Conservation (phyloP, 371 early-diverging fungal species). For the Mortierella polycephala region DNA sequence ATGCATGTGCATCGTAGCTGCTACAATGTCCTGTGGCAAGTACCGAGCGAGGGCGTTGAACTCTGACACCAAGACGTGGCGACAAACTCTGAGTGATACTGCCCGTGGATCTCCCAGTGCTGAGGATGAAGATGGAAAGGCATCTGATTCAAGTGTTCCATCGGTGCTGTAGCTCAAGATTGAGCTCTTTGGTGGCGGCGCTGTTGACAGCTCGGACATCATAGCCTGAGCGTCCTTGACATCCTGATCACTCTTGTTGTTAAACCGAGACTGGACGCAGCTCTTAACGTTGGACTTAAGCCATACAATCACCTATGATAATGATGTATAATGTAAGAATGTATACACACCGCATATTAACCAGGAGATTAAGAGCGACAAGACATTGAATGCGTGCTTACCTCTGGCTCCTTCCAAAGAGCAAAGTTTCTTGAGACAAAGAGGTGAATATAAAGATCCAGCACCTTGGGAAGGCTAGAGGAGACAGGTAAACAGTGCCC, state of each 20-base stretch:
- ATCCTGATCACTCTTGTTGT: slow-evolving; percentile 24
- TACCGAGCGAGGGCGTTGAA: slow-evolving; percentile 65
- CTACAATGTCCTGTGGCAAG: slow-evolving; percentile 65
- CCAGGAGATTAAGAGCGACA: slow-evolving; percentile 34
- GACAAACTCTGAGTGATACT: slow-evolving; percentile 72
- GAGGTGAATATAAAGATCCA: slow-evolving; percentile 63
- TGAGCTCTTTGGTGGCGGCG: slow-evolving; percentile 8
- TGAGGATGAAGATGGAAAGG: slow-evolving; percentile 25
- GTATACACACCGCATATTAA: background rate
- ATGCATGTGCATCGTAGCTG: slow-evolving; percentile 69
- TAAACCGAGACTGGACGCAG: slow-evolving; percentile 40
- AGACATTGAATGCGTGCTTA: slow-evolving; percentile 1
- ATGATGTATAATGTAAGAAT: background rate
- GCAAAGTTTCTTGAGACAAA: slow-evolving; percentile 70
- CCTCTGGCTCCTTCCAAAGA: slow-evolving; percentile 82
- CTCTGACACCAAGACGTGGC: slow-evolving; percentile 81
- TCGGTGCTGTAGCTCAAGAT: slow-evolving; percentile 25
- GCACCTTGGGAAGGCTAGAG: slow-evolving; percentile 41
- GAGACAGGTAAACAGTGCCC: background rate
- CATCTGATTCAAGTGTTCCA: slow-evolving; percentile 38
- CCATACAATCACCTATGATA: slow-evolving; percentile 59
- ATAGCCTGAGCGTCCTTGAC: slow-evolving; percentile 21
- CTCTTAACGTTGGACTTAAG: slow-evolving; percentile 54
- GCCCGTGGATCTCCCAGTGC: slow-evolving; percentile 25
- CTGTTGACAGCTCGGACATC: slow-evolving; percentile 1